Conservation (phyloP, 768 basidiomycete genomes). For the Suillus luteus region DNA sequence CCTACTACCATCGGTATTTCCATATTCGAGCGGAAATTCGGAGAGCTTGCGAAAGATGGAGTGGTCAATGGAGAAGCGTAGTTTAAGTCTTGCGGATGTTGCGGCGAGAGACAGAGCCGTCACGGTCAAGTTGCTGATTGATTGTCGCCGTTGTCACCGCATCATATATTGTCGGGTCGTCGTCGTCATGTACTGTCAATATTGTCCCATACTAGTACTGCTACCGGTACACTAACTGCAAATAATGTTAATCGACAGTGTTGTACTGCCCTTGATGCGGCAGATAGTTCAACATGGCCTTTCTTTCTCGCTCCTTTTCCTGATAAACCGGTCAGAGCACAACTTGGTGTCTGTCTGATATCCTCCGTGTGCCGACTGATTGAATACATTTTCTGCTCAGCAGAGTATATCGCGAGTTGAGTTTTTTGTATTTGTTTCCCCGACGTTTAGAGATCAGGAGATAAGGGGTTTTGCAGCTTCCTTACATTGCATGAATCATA, state of each 20-base stretch:
- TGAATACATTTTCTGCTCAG: neutral
- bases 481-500: slow-evolving; percentile 4
- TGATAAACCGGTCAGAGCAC: neutral
- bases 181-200: neutral
- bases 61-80: slow-evolving; percentile 10
- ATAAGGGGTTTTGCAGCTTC: neutral
- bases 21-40: slow-evolving; percentile 27
- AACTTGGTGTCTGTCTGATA: no score
- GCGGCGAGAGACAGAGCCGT: neutral
- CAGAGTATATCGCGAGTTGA: neutral
- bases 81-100: neutral
- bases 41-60: slow-evolving; percentile 22
- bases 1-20: slow-evolving; percentile 25
- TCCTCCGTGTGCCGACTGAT: neutral
- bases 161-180: neutral
- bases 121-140: neutral
- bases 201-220: neutral
- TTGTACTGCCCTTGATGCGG: neutral
- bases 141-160: neutral
- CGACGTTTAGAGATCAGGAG: no score
- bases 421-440: no score
- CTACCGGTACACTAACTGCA: neutral
- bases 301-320: neutral
- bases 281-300: neutral
- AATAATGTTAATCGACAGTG: neutral